Percentiles rank a stretch among this genome's conserved stretches.
Conservation (phyloP, 2,329 filamentous ascomycete species). For the Cryphonectria parasitica region DNA sequence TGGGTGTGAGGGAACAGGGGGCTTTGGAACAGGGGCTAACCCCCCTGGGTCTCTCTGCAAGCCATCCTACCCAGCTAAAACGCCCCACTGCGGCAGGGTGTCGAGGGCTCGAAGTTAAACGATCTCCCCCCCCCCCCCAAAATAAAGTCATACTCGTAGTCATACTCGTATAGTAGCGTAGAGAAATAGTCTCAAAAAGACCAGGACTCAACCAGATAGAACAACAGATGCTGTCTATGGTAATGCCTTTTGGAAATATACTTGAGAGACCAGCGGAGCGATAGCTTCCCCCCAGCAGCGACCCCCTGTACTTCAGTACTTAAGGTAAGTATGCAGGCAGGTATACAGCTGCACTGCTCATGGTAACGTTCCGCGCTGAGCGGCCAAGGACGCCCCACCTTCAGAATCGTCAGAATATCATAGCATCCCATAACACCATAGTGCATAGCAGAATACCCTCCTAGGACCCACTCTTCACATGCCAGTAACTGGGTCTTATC, state of each 20-base stretch:
- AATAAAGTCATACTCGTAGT: too few relatives aligned
- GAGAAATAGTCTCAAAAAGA: not conserved
- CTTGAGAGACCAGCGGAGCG: too few relatives aligned
- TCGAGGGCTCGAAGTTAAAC: too few relatives aligned
- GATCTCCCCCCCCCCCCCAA: too few relatives aligned
- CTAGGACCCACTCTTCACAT: slow-evolving; percentile 11
- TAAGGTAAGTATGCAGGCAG: too few relatives aligned
- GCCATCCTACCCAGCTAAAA: not conserved
- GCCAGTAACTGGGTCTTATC: slow-evolving; percentile 6
- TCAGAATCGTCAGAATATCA: not conserved
- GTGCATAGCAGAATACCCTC: not conserved
- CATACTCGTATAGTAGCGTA: too few relatives aligned
- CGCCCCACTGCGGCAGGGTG: not conserved
- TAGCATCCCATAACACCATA: not conserved
- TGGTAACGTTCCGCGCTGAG: not conserved
- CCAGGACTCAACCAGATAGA: too few relatives aligned
- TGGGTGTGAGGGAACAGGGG: not conserved
- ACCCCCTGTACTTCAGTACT: too few relatives aligned
- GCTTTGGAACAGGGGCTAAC: not conserved
- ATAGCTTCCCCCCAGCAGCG: too few relatives aligned
- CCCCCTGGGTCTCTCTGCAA: not conserved
- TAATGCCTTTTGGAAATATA: too few relatives aligned
- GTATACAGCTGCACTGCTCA: not conserved
- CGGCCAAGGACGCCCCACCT: not conserved
- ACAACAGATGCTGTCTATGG: too few relatives aligned